These are phyloP conservation scores for Solanum virginianum DNA, from an alignment of 257 asterid species.

Conservation along the genomic window DNA sequence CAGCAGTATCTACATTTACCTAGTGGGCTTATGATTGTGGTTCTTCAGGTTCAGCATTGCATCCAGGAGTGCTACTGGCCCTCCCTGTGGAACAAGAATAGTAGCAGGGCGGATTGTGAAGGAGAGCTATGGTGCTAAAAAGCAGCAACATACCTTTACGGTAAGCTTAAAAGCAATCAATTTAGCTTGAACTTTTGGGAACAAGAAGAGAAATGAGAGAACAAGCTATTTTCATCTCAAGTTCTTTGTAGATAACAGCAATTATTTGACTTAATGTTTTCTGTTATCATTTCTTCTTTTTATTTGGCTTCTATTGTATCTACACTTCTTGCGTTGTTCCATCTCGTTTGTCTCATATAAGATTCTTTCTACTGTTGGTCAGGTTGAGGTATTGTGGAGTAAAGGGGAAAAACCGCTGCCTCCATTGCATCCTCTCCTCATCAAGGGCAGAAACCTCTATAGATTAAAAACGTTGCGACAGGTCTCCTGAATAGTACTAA, in stretches of 20 bases:
- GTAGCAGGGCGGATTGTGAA: slow-evolving; percentile 81
- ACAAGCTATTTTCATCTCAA: not conserved
- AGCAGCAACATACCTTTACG: slow-evolving; percentile 93
- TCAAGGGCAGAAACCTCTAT: slow-evolving; percentile 90
- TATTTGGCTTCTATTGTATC: not conserved
- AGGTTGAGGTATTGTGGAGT: slow-evolving; percentile 95
- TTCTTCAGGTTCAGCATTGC: slow-evolving; percentile 42
- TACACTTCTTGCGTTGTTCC: not conserved
- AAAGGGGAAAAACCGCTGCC: slow-evolving; percentile 73
- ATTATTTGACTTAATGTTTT: not conserved
- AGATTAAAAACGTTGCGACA: slow-evolving; percentile 71
- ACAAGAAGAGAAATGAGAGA: not conserved
- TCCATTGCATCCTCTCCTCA: slow-evolving; percentile 82
- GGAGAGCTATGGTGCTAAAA: slow-evolving; percentile 92
- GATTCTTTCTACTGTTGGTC: not conserved
- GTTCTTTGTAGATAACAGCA: not conserved
- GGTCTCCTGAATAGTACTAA: slow-evolving; percentile 19
- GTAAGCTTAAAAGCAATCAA: slow-evolving; percentile 21
- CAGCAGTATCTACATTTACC: not conserved
- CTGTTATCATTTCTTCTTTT: not conserved
- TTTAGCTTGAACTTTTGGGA: not conserved
- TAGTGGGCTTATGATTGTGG: slow-evolving; percentile 3
- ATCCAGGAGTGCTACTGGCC: slow-evolving; percentile 69
- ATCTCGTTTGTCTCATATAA: not conserved
- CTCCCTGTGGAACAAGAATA: slow-evolving; percentile 60